Conservation (phyloP, 2,329 filamentous ascomycete species). For the Metarhizium humberi region DNA sequence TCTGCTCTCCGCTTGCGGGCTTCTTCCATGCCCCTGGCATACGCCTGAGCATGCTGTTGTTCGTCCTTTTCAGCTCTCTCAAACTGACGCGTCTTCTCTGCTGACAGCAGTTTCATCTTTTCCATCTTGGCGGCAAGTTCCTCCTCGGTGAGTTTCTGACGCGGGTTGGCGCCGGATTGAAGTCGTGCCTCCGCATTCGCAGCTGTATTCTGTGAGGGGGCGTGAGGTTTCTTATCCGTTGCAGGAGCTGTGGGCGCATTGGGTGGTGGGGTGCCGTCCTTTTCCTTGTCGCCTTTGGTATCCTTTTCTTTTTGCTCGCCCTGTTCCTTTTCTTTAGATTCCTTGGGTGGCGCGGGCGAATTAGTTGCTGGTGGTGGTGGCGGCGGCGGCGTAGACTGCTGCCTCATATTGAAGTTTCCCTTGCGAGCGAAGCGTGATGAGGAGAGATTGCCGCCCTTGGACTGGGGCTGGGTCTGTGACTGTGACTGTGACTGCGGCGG, state of each 20-base stretch:
- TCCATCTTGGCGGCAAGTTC: slow-evolving; percentile 53
- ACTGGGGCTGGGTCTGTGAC: slow-evolving; percentile 4
- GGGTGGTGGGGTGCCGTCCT: slow-evolving; percentile 14
- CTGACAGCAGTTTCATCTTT: slow-evolving; percentile 48
- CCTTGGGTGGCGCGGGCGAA: not conserved
- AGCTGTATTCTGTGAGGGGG: slow-evolving; percentile 18
- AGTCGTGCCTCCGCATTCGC: slow-evolving; percentile 32
- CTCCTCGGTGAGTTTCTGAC: slow-evolving; percentile 49
- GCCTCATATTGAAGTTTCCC: slow-evolving; percentile 7
- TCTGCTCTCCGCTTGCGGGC: slow-evolving; percentile 39
- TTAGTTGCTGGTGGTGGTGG: slow-evolving; percentile 4
- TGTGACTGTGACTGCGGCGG: slow-evolving; percentile 8
- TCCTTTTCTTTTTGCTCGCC: not conserved
- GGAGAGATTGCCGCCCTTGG: slow-evolving; percentile 6
- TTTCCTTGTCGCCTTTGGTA: not conserved
- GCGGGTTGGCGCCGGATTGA: slow-evolving; percentile 47
- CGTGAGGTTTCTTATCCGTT: slow-evolving; percentile 9
- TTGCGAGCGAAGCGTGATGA: slow-evolving; percentile 10
- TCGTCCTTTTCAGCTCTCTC: slow-evolving; percentile 49
- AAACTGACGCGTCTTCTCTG: slow-evolving; percentile 50
- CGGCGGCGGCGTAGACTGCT: slow-evolving; percentile 7
- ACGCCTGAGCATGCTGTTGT: slow-evolving; percentile 43
- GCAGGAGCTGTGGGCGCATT: slow-evolving; percentile 21
- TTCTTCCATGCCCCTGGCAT: slow-evolving; percentile 47
- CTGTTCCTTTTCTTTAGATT: not conserved